Base-by-base conservation (phyloP, 164 flowering plant genomes). In the Piper longum region DNA sequence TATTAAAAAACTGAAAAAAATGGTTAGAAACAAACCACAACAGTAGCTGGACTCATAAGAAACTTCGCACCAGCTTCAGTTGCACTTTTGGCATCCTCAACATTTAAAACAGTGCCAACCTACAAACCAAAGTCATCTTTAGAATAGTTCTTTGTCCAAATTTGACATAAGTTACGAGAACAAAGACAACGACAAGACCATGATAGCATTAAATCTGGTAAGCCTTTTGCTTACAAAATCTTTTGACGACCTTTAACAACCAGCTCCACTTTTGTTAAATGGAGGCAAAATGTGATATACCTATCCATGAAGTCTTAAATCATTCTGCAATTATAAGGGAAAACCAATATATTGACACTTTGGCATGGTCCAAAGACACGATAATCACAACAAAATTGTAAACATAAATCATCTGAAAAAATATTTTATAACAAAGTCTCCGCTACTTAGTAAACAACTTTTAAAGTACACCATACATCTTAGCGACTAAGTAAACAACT, bases 31-130 rank as follows among this genome's bases (percentile, higher is more conserved):
- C 62, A 67, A 68, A 86, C 96, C 84, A 72, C 79, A 19, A 89
- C 81, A 26, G 72, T 81, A 42, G 81, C 92, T 61, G 96, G 96
- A 72, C 96, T 86, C 92, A 86, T 83, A 5, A 86, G 83, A 67
- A 89, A 89, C 75, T 77, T 85, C 63, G 87, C 96, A 66, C 96
- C 96, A 70, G 78, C 80, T 55, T 72, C 62, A n/a, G 77, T 71
- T 26, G 89, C 87, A 56, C 58, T 74, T 71, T 71, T 71, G 52
- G 93, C 93, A 77, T 85, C 96, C 64, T 70, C 64, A 36, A 66
- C 42, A 64, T 67, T 72, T 63, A 86, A 75, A 73, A 89, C 82
- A 45, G 91, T 89, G 19, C 96, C 96, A 69, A 80, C 92, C 92
- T 89, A 78, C 58, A 79, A 57, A 61, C 39, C 41, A 48, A 64